A percentile compares a stretch with the other conserved stretches of the same genome.
Evolutionary conservation across 169 alveolate genomes (phyloP).

Genomic region (Cryptosporidium ryanae): DNA sequence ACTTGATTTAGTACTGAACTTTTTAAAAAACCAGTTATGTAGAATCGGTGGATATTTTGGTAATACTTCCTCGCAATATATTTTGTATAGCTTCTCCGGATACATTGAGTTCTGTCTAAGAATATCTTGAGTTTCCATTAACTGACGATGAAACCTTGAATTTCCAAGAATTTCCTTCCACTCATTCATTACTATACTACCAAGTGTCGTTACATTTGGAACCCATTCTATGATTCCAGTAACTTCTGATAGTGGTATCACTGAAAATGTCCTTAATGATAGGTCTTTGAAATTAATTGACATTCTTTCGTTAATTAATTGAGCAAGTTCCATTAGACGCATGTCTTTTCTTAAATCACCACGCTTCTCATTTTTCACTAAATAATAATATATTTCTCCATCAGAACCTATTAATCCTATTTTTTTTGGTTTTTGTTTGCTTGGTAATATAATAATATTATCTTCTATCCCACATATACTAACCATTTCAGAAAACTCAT

Average conservation of each 20-base stretch:
- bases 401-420: constrained; percentile 89
- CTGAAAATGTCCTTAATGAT: constrained; percentile 84
- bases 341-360: constrained; percentile 93
- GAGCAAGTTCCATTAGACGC: constrained; percentile 92
- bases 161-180: constrained; percentile 82
- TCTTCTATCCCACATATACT: constrained; percentile 77
- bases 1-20: constrained; percentile 82
- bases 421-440: constrained; percentile 95
- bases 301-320: constrained; percentile 49
- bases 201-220: constrained; percentile 86
- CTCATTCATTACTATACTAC: constrained; percentile 81
- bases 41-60: constrained; percentile 81
- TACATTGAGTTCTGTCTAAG: constrained; percentile 80
- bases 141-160: constrained; percentile 84
- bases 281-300: constrained; percentile 27
- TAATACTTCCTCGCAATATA: constrained; percentile 86
- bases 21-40: constrained; percentile 76
- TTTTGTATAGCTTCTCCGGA: constrained; percentile 80
- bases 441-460: constrained; percentile 83
- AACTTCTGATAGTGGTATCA: constrained; percentile 90
- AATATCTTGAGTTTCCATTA: constrained; percentile 86
- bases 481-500: constrained; percentile 6
- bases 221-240: constrained; percentile 95
- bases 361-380: constrained; percentile 90
- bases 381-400: constrained; percentile 89